Conservation (phyloP, 2,329 filamentous ascomycete species). For the Aspergillus luchuensis region DNA sequence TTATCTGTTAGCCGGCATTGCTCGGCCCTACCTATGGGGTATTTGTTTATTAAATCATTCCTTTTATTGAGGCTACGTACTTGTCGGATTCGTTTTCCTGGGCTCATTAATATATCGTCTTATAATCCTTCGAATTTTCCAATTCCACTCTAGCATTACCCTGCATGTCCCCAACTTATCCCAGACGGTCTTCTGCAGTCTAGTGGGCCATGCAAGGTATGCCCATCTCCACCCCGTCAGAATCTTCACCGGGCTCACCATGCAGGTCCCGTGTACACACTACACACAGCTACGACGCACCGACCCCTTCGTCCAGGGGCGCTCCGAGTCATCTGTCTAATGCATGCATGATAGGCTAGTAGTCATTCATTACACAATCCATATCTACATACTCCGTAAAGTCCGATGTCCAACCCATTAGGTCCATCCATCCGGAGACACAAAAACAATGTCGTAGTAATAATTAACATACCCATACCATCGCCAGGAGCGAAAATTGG, state of each 20-base stretch:
- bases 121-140: not conserved
- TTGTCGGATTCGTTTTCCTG: no score
- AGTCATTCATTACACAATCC: slow-evolving; percentile 27
- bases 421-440: slow-evolving; percentile 9
- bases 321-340: not conserved
- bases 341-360: slow-evolving; percentile 13
- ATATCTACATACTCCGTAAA: slow-evolving; percentile 26
- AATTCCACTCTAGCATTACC: not conserved
- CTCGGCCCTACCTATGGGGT: no score
- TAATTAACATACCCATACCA: not conserved
- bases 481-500: not conserved
- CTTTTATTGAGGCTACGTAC: no score
- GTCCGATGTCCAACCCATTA: slow-evolving; percentile 11
- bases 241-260: slow-evolving; percentile 1
- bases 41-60: no score
- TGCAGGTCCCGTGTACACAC: not conserved
- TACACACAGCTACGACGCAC: not conserved
- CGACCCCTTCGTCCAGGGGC: not conserved
- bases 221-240: not conserved
- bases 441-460: slow-evolving; percentile 8
- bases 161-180: not conserved
- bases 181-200: not conserved
- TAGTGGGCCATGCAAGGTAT: not conserved
- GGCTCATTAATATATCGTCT: not conserved
- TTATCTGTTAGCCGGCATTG: no score